phyloP scores from a whole-genome alignment of 805 yeast species.

The Candida pini region DNA sequence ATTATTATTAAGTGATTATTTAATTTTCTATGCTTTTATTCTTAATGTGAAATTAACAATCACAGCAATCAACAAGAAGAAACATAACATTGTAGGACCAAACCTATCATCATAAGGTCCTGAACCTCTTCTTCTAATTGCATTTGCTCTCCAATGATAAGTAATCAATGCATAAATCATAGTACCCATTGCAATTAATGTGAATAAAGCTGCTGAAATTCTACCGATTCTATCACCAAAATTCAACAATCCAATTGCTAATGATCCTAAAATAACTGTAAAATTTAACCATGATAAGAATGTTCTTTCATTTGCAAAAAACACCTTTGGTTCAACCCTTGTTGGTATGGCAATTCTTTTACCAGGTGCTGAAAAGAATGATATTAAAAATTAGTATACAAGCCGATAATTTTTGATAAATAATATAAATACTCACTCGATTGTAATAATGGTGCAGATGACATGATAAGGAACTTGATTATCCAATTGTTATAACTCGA shows the following conservation, averaged over 20 bases:
- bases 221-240: slow-evolving; percentile 94
- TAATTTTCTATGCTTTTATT: slow-evolving; percentile 56
- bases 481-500: too few species aligned
- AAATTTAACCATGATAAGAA: slow-evolving; percentile 97
- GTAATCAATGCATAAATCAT: slow-evolving; percentile 94
- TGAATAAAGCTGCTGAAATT: slow-evolving; percentile 89
- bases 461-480: too few species aligned
- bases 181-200: slow-evolving; percentile 94
- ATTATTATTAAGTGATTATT: too few species aligned
- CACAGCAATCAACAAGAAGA: slow-evolving; percentile 89
- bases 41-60: slow-evolving; percentile 88
- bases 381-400: slow-evolving; percentile 4
- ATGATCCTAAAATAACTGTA: slow-evolving; percentile 95
- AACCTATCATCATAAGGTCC: slow-evolving; percentile 99
- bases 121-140: slow-evolving; percentile 93
- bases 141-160: slow-evolving; percentile 99
- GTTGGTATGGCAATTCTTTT: slow-evolving; percentile 97
- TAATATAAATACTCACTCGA: slow-evolving; percentile 38
- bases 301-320: slow-evolving; percentile 98
- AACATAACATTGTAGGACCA: slow-evolving; percentile 96
- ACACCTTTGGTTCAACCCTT: slow-evolving; percentile 97
- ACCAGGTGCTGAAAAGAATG: slow-evolving; percentile 32
- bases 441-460: slow-evolving; percentile 68
- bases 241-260: slow-evolving; percentile 92
- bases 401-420: too few species aligned